phyloP scores from a whole-genome alignment of 768 basidiomycete genomes.

The Russula brevipes region DNA sequence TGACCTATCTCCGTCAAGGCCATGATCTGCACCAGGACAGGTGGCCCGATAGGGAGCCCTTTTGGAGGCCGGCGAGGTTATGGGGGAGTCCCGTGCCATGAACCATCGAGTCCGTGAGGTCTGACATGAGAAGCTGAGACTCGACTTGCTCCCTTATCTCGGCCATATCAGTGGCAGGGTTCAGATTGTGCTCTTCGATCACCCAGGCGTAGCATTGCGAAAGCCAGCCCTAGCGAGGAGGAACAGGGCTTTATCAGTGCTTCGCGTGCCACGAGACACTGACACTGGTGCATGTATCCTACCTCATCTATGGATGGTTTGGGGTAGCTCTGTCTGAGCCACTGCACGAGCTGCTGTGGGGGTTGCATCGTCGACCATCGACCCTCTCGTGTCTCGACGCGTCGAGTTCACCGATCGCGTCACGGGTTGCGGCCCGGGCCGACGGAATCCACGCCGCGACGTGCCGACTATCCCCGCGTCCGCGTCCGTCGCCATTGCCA shows the following conservation, averaged over 20 bases:
- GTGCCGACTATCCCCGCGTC: background rate
- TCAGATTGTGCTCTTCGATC: conserved; percentile 41
- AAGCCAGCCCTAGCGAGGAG: conserved; percentile 60
- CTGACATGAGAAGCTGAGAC: conserved; percentile 65
- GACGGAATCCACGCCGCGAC: too few relatives aligned
- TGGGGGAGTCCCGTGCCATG: conserved; percentile 62
- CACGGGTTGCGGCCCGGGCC: too few relatives aligned
- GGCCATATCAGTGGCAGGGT: conserved; percentile 44
- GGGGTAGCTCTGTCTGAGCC: conserved; percentile 52
- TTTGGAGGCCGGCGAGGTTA: conserved; percentile 36
- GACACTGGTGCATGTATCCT: conserved; percentile 26
- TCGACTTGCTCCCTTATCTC: conserved; percentile 53
- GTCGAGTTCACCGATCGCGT: too few relatives aligned
- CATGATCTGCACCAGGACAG: conserved; percentile 69
- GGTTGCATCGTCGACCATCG: conserved; percentile 29
- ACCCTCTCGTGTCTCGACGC: background rate
- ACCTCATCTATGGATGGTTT: conserved; percentile 62
- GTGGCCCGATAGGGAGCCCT: conserved; percentile 37
- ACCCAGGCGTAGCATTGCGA: conserved; percentile 67
- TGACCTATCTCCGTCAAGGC: conserved; percentile 78
- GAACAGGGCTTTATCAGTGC: background rate
- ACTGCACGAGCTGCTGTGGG: conserved; percentile 39
- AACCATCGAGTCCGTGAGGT: conserved; percentile 66
- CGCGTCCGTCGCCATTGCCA: background rate
- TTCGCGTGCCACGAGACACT: background rate